Conservation (phyloP, 257 asterid genomes). For the Solanum stenotomum region DNA sequence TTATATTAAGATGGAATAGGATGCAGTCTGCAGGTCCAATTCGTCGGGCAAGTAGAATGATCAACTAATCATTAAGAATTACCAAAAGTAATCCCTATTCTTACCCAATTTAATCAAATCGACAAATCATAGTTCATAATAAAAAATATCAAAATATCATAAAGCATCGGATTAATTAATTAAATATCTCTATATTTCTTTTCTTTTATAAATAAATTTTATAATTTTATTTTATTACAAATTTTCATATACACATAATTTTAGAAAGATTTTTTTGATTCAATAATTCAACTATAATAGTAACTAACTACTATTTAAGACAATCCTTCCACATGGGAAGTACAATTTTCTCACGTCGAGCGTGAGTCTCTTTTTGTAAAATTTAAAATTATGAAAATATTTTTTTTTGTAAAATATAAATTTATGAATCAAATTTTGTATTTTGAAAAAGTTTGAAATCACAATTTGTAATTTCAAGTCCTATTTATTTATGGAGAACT, state of each 20-base stretch:
- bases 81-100: background rate
- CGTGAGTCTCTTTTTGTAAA: background rate
- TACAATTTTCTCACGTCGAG: background rate
- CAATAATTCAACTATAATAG: background rate
- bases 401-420: background rate
- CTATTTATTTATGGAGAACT: background rate
- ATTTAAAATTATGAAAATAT: no score
- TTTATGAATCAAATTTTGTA: background rate
- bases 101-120: no score
- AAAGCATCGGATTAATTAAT: background rate
- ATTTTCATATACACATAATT: background rate
- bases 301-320: background rate
- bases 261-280: background rate
- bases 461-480: background rate
- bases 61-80: background rate
- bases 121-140: background rate
- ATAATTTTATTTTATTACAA: background rate
- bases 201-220: background rate
- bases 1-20: background rate
- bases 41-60: background rate
- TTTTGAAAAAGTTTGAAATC: background rate
- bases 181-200: background rate
- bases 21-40: background rate
- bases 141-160: background rate
- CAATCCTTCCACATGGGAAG: rapidly evolving